These are phyloP conservation scores for Pleurostoma richardsiae DNA, from an alignment of 2,329 filamentous ascomycete genomes.

Conservation along the genomic window DNA sequence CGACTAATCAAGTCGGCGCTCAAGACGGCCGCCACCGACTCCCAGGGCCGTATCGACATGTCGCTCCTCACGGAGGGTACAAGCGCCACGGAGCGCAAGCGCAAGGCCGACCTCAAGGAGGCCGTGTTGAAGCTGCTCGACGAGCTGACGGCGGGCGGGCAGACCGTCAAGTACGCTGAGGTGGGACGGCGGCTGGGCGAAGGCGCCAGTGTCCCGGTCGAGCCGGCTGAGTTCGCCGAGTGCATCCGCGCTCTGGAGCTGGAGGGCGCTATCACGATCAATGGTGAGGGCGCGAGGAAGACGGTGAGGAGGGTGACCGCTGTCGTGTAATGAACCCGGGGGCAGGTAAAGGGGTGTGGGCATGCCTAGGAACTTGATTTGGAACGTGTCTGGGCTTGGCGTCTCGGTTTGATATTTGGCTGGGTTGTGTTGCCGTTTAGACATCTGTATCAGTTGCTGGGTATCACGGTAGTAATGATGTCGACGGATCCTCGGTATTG, in stretches of 20 bases:
- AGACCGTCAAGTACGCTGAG: constrained; percentile 72
- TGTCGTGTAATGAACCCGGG: constrained; percentile 24
- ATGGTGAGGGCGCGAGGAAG: constrained; percentile 79
- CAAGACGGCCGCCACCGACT: constrained; percentile 95
- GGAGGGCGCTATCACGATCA: constrained; percentile 75
- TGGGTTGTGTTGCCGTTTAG: neutral
- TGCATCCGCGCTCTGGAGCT: constrained; percentile 74
- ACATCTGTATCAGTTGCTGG: too few relatives aligned
- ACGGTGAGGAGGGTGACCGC: constrained; percentile 71
- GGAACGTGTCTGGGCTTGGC: neutral
- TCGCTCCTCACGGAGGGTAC: constrained; percentile 91
- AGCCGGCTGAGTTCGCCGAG: constrained; percentile 77
- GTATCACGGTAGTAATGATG: too few relatives aligned
- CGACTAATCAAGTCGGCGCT: constrained; percentile 89
- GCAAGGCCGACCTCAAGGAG: constrained; percentile 78
- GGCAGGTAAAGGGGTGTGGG: neutral
- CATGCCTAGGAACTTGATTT: neutral
- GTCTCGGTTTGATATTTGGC: neutral
- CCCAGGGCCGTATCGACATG: constrained; percentile 94
- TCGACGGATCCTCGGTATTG: too few relatives aligned
- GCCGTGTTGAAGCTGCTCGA: constrained; percentile 73
- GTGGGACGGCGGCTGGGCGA: constrained; percentile 70
- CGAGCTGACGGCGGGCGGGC: constrained; percentile 66
- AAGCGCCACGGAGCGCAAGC: constrained; percentile 76
- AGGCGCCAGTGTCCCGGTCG: constrained; percentile 64